Base-by-base conservation (phyloP, 345 rosid species). In the Abelmoschus esculentus region DNA sequence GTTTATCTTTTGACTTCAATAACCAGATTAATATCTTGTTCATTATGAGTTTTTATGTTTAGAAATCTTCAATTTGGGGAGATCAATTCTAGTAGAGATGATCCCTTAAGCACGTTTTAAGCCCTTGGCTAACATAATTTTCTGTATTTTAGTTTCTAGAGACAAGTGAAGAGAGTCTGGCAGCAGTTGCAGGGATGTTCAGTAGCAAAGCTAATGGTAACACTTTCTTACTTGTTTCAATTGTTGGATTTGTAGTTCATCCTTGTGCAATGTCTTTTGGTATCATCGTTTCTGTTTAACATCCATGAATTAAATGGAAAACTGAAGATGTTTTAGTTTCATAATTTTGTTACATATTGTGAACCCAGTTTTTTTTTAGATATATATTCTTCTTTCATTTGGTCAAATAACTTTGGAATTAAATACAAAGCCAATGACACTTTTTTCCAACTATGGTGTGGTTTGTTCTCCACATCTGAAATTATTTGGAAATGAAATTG, bases 151-250 rank as follows among this genome's bases (percentile, higher is more conserved):
- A 93, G 98, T 83, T 78, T 76, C 95, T 86, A 80, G 98, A 93
- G 81, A 84, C 97, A 17, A 86, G 96, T 79, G 98, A 93, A 71
- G 97, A 91, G 82, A 91, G 91, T 85, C 80, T 93, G 76, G 84
- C 88, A 38, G 97, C 98, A 79, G 96, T 93, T 78, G 97, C 98
- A 18, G 98, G 97, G 83, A 93, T 93, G 98, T 93, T 93, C 82
- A 93, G 90, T 78, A 93, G 98, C 90, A 93, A 93, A 85, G 97
- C 98, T 58, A 93, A 93, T 88, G 98, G 98, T 93, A 77, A 75
- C 66, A 61, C 70, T 4, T 80, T 32, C 59, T 68, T 19, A 3
- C 49, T 52, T 47, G 70, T 66, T 66, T 47, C 1, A 66, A 46
- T 63, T 18, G 46, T 49, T 31, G 70, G 54, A 64, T 66, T 19